phyloP scores from a whole-genome alignment of 2,329 filamentous ascomycete species.

The Phialophora expanda region DNA sequence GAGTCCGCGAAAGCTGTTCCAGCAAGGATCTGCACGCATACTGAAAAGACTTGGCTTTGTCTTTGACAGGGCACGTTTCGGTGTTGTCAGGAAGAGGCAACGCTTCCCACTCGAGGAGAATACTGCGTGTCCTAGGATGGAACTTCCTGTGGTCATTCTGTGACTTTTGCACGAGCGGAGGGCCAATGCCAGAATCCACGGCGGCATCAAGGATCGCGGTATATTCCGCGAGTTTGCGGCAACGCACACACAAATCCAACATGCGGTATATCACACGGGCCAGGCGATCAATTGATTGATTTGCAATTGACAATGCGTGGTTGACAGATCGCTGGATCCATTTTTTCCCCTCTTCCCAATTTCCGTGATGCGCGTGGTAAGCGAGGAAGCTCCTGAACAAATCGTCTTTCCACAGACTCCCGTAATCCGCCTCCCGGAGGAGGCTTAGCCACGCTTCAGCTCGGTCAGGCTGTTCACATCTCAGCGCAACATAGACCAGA shows the following conservation, averaged over 20 bases:
- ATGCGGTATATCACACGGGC: conserved; percentile 36
- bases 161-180: conserved; percentile 18
- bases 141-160: conserved; percentile 23
- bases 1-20: conserved; percentile 14
- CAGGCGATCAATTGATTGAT: conserved; percentile 24
- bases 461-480: conserved; percentile 33
- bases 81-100: conserved; percentile 22
- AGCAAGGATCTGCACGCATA: conserved; percentile 21
- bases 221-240: conserved; percentile 34
- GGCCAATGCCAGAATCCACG: conserved; percentile 29
- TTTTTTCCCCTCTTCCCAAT: conserved; percentile 35
- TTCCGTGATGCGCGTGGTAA: conserved; percentile 30
- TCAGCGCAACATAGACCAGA: conserved; percentile 33
- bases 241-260: conserved; percentile 37
- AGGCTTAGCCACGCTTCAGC: conserved; percentile 37
- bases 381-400: conserved; percentile 34
- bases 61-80: not conserved
- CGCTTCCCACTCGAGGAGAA: conserved; percentile 32
- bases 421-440: conserved; percentile 27
- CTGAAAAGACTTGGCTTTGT: conserved; percentile 26
- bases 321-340: conserved; percentile 33
- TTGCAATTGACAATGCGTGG: conserved; percentile 29
- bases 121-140: conserved; percentile 27
- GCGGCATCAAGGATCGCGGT: conserved; percentile 34
- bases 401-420: conserved; percentile 26